Conservation (phyloP, 257 asterid species). For the Nicotiana attenuata region DNA sequence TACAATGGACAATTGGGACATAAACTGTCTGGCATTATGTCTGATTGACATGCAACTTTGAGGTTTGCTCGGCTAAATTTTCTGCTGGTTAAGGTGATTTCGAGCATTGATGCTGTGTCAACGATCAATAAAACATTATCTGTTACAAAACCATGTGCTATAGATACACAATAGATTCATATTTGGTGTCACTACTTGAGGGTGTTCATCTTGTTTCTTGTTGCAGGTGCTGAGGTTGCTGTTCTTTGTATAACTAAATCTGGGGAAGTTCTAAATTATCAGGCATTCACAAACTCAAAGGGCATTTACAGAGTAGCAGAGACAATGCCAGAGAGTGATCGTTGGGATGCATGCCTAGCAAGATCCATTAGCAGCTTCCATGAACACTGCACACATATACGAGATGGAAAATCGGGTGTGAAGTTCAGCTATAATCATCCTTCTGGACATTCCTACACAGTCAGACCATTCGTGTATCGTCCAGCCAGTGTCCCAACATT, state of each 20-base stretch:
- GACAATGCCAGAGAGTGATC: conserved; percentile 91
- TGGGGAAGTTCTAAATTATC: conserved; percentile 86
- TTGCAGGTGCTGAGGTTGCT: conserved; percentile 95
- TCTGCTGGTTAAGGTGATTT: neutral
- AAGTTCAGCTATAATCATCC: conserved; percentile 72
- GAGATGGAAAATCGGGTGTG: conserved; percentile 52
- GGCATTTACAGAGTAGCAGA: conserved; percentile 84
- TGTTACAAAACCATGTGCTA: neutral
- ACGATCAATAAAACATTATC: neutral
- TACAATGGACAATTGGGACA: neutral
- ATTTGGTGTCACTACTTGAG: no score
- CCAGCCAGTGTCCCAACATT: conserved; percentile 57
- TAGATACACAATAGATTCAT: neutral
- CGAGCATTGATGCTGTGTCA: neutral
- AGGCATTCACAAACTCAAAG: conserved; percentile 71
- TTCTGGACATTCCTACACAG: conserved; percentile 67
- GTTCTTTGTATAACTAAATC: conserved; percentile 95
- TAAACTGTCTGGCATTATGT: neutral
- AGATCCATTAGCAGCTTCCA: conserved; percentile 28
- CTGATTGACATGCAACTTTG: neutral
- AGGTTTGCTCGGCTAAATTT: neutral
- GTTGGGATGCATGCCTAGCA: conserved; percentile 79
- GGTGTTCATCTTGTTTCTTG: conserved; percentile 1
- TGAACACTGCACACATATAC: conserved; percentile 54
- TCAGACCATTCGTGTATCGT: conserved; percentile 72